Evolutionary conservation across 2,329 filamentous ascomycete species (phyloP), one percentile per base, ranked within the genome.

Genomic region (Elsinoe australis): DNA sequence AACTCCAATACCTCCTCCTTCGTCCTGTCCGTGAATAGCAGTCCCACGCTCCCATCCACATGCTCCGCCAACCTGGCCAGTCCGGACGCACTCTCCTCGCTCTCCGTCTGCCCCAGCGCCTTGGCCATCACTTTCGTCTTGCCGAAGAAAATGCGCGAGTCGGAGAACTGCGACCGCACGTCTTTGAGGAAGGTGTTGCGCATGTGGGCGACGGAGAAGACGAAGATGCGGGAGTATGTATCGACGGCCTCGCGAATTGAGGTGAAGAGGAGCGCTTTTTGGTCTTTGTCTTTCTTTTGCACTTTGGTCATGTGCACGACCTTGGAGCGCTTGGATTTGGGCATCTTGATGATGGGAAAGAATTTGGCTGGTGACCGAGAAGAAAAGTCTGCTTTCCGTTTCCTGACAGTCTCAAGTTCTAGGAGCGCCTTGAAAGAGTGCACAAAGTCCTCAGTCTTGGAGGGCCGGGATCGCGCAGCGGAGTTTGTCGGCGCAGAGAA

Each of bases 111-210:
- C 63, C 92, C 92, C 19, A 98, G 83, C 50, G 92, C 89, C 70
- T 92, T 90, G 59, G 86, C 82, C 88, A 96, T 96, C 67, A 98
- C 89, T 72, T 96, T 96, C 52, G 90, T 96, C 74, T 96, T 98
- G 71, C 90, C 92, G 70, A 95, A 96, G 80, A 96, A 96, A 65
- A 98, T 74, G 59, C 89, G 80, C 73, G 85, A 85, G 71, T 95
- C 88, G 42, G 75, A 75, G 58, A 95, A 82, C 60, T 95, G 84
- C 56, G 81, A 78, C 58, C 90, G 82, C 58, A 96, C 86, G 61
- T 87, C 81, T 72, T 95, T 95, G 61, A 96, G 73, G 68, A 95
- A 89, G 59, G 83, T 94, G 73, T 98, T 98, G 66, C 92, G 87
- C 87, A 95, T 95, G 74, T 96, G 95, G 64, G 94, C 86, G 58